Evolutionary conservation across 2,329 filamentous ascomycete genomes (phyloP).

Genomic region (Myriosclerotinia duriaeana): DNA sequence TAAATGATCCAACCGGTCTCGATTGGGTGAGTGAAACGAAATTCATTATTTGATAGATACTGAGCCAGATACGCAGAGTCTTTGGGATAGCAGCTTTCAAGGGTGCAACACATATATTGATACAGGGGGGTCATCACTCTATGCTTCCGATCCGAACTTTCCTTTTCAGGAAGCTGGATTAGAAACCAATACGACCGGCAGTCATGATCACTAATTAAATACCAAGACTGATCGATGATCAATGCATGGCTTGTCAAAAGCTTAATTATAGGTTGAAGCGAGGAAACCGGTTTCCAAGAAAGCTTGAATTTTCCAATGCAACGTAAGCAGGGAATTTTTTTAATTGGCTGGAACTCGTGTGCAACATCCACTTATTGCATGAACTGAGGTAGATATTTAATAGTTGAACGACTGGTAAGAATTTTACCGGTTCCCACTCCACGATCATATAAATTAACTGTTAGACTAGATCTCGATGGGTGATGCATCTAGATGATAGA

Average conservation of each 20-base stretch:
- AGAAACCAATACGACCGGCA: neutral
- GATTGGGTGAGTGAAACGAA: slow-evolving; percentile 18
- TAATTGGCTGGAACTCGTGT: slow-evolving; percentile 13
- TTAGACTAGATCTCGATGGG: neutral
- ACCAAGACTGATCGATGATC: neutral
- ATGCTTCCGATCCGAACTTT: slow-evolving; percentile 9
- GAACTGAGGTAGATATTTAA: neutral
- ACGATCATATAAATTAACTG: neutral
- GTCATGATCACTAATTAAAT: neutral
- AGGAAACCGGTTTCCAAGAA: slow-evolving; percentile 14
- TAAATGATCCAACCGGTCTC: slow-evolving; percentile 9
- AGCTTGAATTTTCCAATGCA: slow-evolving; percentile 3
- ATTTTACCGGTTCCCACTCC: slow-evolving; percentile 6
- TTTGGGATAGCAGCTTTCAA: slow-evolving; percentile 23
- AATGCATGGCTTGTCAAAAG: slow-evolving; percentile 13
- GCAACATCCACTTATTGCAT: slow-evolving; percentile 2
- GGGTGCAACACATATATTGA: slow-evolving; percentile 5
- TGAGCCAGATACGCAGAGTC: slow-evolving; percentile 7
- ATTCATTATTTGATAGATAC: neutral
- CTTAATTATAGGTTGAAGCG: slow-evolving; percentile 10
- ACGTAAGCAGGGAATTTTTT: neutral
- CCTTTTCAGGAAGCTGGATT: slow-evolving; percentile 18
- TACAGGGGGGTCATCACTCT: neutral
- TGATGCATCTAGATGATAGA: neutral
- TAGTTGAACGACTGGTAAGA: neutral